Conservation (phyloP, 805 yeast species). For the Kockiozyma suomiensis region DNA sequence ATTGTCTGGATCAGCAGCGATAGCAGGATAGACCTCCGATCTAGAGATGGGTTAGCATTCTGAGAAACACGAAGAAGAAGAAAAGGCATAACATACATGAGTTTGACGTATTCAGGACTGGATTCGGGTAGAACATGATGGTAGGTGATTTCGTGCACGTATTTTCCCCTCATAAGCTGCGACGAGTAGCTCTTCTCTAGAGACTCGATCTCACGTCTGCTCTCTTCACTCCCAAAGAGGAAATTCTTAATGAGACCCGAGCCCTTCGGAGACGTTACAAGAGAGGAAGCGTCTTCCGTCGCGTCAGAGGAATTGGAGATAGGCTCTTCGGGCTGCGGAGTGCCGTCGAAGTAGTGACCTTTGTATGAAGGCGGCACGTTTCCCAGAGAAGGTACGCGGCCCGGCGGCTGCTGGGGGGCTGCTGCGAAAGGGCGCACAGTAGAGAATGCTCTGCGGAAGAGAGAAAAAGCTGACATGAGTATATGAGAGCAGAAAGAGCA, state of each 20-base stretch:
- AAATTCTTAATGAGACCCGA: conserved; percentile 43
- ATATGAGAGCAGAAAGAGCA: no score
- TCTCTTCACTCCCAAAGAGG: conserved; percentile 45
- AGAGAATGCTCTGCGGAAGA: conserved; percentile 1
- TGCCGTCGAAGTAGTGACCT: conserved; percentile 28
- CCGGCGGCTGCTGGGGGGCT: conserved; percentile 8
- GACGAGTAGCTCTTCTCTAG: conserved; percentile 35
- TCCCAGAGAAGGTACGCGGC: conserved; percentile 30
- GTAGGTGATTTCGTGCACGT: conserved; percentile 47
- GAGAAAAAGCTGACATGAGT: no score
- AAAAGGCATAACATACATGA: conserved; percentile 36
- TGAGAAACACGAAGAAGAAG: neutral
- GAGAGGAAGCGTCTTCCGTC: no score
- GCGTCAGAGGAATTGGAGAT: no score
- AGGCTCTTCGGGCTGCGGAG: conserved; percentile 10
- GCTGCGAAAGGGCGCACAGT: neutral
- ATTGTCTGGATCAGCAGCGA: conserved; percentile 41
- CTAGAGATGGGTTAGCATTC: neutral
- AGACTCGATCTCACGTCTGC: conserved; percentile 42
- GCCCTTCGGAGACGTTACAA: conserved; percentile 5
- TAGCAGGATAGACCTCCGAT: conserved; percentile 40
- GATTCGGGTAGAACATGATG: conserved; percentile 46
- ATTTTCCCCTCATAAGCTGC: conserved; percentile 46
- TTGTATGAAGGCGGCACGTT: conserved; percentile 30
- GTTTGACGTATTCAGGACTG: conserved; percentile 43